Base-by-base conservation (phyloP, 2,329 filamentous ascomycete species). In the Colletotrichum paranaense region DNA sequence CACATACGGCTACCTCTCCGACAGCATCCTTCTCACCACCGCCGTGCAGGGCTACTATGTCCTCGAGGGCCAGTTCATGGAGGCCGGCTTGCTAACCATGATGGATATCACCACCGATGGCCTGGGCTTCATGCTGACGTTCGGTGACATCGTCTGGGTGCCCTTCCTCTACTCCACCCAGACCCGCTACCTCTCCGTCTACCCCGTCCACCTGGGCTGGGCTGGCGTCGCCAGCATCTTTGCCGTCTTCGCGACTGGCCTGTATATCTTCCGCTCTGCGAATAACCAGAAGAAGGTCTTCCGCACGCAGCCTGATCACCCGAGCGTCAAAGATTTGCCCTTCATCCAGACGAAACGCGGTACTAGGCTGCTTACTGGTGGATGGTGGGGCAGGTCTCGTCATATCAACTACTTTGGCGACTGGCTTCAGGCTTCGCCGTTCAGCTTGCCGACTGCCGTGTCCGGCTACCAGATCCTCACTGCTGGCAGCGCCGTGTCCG, bases 261-360 rank as follows among this genome's bases (percentile, higher is more conserved):
- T 93, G 81, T 91, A 88, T 77, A 92, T 94, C 77, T 94, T 94
- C 90, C 92, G 93, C 74, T 83, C 89, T 52, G 86, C 91, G 76
- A 94, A 94, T 84, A 92, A 91, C 81, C 89, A 94, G 82, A 94
- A 94, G 87, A 93, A 94, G 81, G 88, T 89, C 38, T 94, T 94
- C 88, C 88, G 92, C 67, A 93, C 88, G 22, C 86, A 94, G 78
- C 92, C 92, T 30, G 85, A 90, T 12, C 91, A 94, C 78, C 91
- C 92, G 0, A 86, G 86, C 16, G 86, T 94, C 72, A 86, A 86
- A 72, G 88, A 94, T 76, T 86, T 94, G 68, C 88, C 92, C 77
- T 93, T 89, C 80, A 92, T 94, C 59, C 85, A 93, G 80, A 94
- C 92, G 0, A 86, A 87, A 58, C 85, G 87, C 9, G 92, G 92